A percentile compares a stretch with the other conserved stretches of the same genome.
Evolutionary conservation across 2,329 filamentous ascomycete genomes (phyloP).

Genomic region (Ophiostoma pallidulum): DNA sequence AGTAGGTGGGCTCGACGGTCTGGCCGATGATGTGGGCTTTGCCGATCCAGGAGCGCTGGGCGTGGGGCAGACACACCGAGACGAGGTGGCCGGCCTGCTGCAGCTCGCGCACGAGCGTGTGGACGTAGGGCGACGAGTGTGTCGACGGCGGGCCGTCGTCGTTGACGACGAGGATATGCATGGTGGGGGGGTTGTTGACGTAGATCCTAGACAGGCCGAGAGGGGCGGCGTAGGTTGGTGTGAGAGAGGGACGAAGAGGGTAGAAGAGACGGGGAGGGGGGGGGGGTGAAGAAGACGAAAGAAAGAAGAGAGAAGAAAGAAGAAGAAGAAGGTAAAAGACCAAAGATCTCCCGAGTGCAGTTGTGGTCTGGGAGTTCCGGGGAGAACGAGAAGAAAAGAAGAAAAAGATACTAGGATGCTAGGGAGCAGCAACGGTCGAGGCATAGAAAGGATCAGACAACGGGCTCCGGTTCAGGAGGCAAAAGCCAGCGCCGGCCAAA

Average conservation of each 20-base stretch:
- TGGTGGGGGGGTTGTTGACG: slow-evolving; percentile 22
- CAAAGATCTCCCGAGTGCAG: no score
- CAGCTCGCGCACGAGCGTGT: slow-evolving; percentile 61
- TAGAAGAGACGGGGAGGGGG: no score
- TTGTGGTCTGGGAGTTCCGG: no score
- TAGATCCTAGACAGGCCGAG: no score
- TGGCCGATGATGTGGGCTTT: slow-evolving; percentile 95
- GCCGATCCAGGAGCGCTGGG: slow-evolving; percentile 94
- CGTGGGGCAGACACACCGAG: slow-evolving; percentile 82
- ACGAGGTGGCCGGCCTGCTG: slow-evolving; percentile 73
- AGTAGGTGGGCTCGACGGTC: slow-evolving; percentile 76
- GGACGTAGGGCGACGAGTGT: slow-evolving; percentile 71
- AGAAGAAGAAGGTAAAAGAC: no score
- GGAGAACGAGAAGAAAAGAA: not conserved
- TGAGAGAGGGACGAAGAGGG: no score
- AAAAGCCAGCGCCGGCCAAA: not conserved
- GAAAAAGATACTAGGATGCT: not conserved
- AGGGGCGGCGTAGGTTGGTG: not conserved
- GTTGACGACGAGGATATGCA: slow-evolving; percentile 62
- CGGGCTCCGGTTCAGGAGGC: slow-evolving; percentile 6
- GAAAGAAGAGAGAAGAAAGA: not conserved
- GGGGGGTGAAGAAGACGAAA: no score
- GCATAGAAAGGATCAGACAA: not conserved
- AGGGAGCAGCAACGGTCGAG: not conserved
- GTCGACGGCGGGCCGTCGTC: slow-evolving; percentile 74